phyloP scores from a whole-genome alignment of 352 stramenopile species.

The Phytophthora brassicae region DNA sequence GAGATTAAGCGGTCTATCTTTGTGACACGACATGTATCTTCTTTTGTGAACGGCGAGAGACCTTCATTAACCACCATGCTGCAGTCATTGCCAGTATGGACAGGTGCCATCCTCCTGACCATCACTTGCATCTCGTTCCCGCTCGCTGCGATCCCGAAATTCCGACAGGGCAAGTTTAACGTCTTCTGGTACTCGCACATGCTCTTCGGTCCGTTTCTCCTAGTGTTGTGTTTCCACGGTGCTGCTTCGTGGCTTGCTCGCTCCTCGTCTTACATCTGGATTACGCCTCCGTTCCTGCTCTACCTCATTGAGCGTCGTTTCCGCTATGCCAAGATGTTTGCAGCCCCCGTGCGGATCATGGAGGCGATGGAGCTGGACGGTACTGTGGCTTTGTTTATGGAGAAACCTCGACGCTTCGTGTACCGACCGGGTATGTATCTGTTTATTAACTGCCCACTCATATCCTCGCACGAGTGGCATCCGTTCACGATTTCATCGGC shows the following conservation, averaged over 20 bases:
- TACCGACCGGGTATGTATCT: constrained; percentile 86
- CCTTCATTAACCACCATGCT: constrained; percentile 71
- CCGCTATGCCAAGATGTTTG: constrained; percentile 74
- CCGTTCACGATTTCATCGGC: constrained; percentile 91
- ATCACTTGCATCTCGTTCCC: constrained; percentile 75
- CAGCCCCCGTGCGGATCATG: constrained; percentile 61
- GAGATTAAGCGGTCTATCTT: constrained; percentile 67
- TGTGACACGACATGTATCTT: constrained; percentile 48
- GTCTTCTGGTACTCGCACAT: constrained; percentile 86
- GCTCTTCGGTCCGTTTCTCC: constrained; percentile 69
- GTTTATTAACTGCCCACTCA: constrained; percentile 84
- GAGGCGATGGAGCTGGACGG: constrained; percentile 67
- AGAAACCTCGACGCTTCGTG: constrained; percentile 72
- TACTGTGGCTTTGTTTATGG: constrained; percentile 74
- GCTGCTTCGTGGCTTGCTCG: constrained; percentile 64
- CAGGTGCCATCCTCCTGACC: constrained; percentile 62
- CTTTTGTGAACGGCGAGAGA: constrained; percentile 47
- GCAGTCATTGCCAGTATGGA: constrained; percentile 70
- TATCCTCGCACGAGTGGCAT: constrained; percentile 88
- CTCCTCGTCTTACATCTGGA: constrained; percentile 64
- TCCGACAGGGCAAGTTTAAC: constrained; percentile 78
- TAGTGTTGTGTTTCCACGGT: constrained; percentile 68
- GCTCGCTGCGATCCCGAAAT: constrained; percentile 67
- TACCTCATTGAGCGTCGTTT: constrained; percentile 75
- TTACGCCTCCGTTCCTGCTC: constrained; percentile 61